A percentile compares a stretch with the other conserved stretches of the same genome.
Evolutionary conservation across 2,329 filamentous ascomycete species (phyloP).

Genomic region (Microsporum audouinii): DNA sequence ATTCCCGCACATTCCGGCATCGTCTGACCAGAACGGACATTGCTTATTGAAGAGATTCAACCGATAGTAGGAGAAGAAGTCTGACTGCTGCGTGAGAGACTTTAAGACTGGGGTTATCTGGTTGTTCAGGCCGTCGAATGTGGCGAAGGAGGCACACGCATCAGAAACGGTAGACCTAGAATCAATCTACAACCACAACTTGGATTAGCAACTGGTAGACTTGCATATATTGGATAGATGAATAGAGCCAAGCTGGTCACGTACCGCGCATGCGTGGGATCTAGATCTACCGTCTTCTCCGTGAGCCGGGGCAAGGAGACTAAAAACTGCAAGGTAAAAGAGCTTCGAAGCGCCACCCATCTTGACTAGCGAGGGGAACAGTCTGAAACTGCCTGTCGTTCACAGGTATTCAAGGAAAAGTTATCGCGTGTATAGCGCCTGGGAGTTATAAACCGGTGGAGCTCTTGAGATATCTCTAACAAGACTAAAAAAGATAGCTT

Average conservation of each 20-base stretch:
- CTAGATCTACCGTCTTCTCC: slow-evolving; percentile 24
- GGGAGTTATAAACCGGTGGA: background rate
- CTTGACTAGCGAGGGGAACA: slow-evolving; percentile 1
- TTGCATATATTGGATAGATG: background rate
- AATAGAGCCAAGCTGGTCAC: slow-evolving; percentile 22
- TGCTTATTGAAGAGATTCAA: slow-evolving; percentile 87
- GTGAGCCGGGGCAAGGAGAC: slow-evolving; percentile 42
- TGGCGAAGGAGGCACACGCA: slow-evolving; percentile 85
- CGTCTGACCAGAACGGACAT: slow-evolving; percentile 94
- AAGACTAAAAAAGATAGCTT: background rate
- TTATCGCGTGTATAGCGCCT: background rate
- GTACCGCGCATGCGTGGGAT: slow-evolving; percentile 46
- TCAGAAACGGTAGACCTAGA: slow-evolving; percentile 82
- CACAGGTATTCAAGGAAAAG: background rate
- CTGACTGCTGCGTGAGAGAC: slow-evolving; percentile 72
- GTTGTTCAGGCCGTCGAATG: slow-evolving; percentile 72
- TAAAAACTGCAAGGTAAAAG: slow-evolving; percentile 53
- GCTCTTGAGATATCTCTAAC: background rate
- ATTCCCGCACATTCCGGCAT: slow-evolving; percentile 89
- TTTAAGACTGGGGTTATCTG: slow-evolving; percentile 65
- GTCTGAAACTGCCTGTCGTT: background rate
- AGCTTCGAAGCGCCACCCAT: slow-evolving; percentile 45
- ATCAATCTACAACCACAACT: slow-evolving; percentile 52
- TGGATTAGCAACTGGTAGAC: background rate
- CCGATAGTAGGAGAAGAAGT: slow-evolving; percentile 97